Evolutionary conservation across 129 eudicot species (phyloP), one percentile per base, ranked within the genome.

Genomic region (Logfia minima): DNA sequence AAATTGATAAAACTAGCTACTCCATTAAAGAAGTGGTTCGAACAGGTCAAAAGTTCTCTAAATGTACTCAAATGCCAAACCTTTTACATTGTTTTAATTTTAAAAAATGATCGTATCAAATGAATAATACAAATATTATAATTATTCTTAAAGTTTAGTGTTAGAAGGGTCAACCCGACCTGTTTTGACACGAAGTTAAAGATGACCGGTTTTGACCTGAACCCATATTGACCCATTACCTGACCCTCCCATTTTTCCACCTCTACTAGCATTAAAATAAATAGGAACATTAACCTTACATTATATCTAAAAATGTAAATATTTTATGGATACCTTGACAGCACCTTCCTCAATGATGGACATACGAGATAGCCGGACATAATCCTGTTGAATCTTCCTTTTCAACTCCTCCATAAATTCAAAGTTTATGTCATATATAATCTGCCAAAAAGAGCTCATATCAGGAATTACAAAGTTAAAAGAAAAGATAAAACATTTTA

Each of bases 331-430:
- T 84, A 87, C 90, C 88, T 87, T 87, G 69, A 79, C 80, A 81
- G 88, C 78, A 80, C 90, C 90, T 78, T 87, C 90, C 82, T 87
- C 90, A 52, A 87, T 58, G 41, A 87, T 87, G n/a, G 90, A 87
- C 88, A 87, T 78, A 29, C 88, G 72, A 59, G 90, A 81, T 77
- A 84, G 61, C 4, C 86, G 82, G 17, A 9, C 86, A 62, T 84
- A 87, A 68, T 87, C 88, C 29, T 75, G 70, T 24, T 88, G 88
- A 29, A 87, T 81, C 75, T 65, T 81, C 82, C 45, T 81, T 81
- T 87, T 87, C 78, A 84, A 75, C 70, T 84, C 90, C 66, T 87
- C 90, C 86, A 87, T 77, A 70, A 87, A 81, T 48, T 26, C 74
- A 63, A 74, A 80, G 78, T 87, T 87, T 60, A 87, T 84, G 22